Base-by-base conservation (phyloP, 2,329 filamentous ascomycete genomes). In the Eurotiales sp. region DNA sequence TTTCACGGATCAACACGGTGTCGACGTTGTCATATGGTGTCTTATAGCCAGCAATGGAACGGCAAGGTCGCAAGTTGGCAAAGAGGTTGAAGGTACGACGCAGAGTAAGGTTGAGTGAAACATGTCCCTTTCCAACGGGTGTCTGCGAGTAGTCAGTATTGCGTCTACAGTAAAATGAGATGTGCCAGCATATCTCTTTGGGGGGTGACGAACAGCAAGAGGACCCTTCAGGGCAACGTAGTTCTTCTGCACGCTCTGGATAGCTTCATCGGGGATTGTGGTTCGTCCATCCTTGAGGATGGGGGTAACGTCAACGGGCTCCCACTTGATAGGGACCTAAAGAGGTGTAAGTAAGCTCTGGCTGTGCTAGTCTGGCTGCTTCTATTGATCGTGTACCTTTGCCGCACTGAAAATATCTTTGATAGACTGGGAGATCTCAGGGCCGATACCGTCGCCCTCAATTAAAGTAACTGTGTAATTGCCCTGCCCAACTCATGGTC, bases 1-100 rank as follows among this genome's bases (percentile, higher is more conserved):
- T 99, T 81, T 99, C 93, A 75, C 93, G 89, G 77, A 99, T 97
- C 70, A 99, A 81, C 67, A 96, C 90, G 34, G 91, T 96, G 77
- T 99, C 88, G 69, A 99, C 93, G 65, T 88, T 84, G 73, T 97
- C 92, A 80, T 97, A 97, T 58, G 92, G 90, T 49, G 93, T 99
- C 85, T 97, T 96, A 87, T 87, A 99, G 67, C 93, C 93, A 59
- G 88, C 88, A 62, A 99, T 90, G 59, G 90, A 96, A 70, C 90
- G 88, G 85, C 95, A 99, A 57, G 95, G 93, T 68, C 95, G 91
- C 66, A 99, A 82, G 80, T 99, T 99, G 78, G 93, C 95, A 76
- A 99, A 99, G 66, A 99, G 90, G 82, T 99, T 99, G 81, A 99
- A 99, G 58, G 95, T 99, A 70, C 93, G 88, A 71, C 93, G 92